These are phyloP conservation scores for Pleurozium schreberi DNA, from an alignment of 225 moss, liverwort and hornwort species.

Conservation along the genomic window DNA sequence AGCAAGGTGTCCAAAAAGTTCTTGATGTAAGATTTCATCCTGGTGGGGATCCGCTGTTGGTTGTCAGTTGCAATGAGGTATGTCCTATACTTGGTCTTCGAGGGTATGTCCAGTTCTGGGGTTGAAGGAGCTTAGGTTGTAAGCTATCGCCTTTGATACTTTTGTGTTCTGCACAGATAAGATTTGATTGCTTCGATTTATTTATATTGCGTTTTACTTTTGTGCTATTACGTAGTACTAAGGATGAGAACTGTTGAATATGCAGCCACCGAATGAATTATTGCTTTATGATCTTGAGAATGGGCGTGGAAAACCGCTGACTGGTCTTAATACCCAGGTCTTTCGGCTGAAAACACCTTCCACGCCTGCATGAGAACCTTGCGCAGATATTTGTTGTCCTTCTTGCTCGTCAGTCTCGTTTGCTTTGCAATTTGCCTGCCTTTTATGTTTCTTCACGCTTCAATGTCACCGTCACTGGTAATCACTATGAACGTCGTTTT, in stretches of 20 bases:
- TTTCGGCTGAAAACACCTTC: not conserved
- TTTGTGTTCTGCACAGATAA: not conserved
- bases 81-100: not conserved
- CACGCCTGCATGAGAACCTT: not conserved
- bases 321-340: conserved; percentile 83
- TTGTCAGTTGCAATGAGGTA: conserved; percentile 95
- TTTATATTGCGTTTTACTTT: not conserved
- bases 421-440: not conserved
- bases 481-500: not conserved
- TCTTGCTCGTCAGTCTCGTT: not conserved
- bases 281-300: conserved; percentile 73
- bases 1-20: conserved; percentile 95
- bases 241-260: not conserved
- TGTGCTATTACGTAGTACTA: not conserved
- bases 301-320: conserved; percentile 72
- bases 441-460: not conserved
- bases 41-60: conserved; percentile 64
- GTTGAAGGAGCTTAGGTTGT: not conserved
- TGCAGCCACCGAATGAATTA: conserved; percentile 87
- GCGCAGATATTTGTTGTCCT: not conserved
- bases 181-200: not conserved
- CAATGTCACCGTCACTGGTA: not conserved
- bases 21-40: conserved; percentile 92
- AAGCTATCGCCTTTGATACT: not conserved
- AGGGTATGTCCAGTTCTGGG: not conserved